A percentile compares a stretch with the other conserved stretches of the same genome.
Conservation (phyloP, 75 land plant species). For the Picea sitchensis region DNA sequence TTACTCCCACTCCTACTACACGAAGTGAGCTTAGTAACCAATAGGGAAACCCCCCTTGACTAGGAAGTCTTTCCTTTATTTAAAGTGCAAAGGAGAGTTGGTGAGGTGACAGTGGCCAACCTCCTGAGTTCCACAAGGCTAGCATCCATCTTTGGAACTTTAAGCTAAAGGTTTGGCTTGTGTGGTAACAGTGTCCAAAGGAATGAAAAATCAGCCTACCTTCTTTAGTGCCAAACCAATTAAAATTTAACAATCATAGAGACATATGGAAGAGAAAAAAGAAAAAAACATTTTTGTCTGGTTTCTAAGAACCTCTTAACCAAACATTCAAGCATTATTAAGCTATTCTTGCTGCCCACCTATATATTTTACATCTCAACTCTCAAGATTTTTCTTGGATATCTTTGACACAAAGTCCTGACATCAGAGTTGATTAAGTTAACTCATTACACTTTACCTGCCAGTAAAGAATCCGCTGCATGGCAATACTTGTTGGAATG, state of each 20-base stretch:
- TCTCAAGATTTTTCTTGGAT: not conserved
- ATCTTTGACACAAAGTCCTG: not conserved
- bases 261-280: not conserved
- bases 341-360: not conserved
- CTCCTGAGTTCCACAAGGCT: no score
- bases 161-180: no score
- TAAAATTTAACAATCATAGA: not conserved
- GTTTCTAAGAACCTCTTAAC: not conserved
- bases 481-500: slow-evolving; percentile 46
- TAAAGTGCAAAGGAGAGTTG: no score
- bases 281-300: not conserved
- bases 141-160: no score
- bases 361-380: not conserved
- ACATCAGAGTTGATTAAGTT: slow-evolving; percentile 6
- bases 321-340: not conserved
- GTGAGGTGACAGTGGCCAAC: no score
- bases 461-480: slow-evolving; percentile 76
- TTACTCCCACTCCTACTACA: no score
- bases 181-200: not conserved
- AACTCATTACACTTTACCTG: slow-evolving; percentile 36
- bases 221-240: not conserved
- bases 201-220: not conserved
- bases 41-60: no score
- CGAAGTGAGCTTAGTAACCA: no score
- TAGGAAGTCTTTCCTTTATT: no score